Evolutionary conservation across 306 rosid species (phyloP).

Genomic region (Rosa multiflora): DNA sequence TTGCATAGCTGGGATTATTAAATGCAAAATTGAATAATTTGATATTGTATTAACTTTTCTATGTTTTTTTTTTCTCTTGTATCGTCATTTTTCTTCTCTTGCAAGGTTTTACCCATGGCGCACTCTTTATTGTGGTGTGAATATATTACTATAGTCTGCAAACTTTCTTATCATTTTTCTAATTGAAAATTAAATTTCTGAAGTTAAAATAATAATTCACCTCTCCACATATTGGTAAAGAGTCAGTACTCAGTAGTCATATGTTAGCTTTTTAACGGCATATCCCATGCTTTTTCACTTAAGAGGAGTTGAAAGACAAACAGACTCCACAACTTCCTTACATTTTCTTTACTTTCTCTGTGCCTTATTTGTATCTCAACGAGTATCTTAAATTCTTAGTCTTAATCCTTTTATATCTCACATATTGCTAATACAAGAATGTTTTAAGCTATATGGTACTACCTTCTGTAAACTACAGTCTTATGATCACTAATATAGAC

Average conservation of each 20-base stretch:
- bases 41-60: no score
- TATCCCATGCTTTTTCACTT: not conserved
- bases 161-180: no score
- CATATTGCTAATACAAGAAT: no score
- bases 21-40: no score
- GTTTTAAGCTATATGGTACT: no score
- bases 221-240: not conserved
- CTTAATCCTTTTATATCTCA: not conserved
- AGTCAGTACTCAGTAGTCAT: not conserved
- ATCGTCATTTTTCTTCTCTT: no score
- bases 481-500: not conserved
- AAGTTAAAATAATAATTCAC: not conserved
- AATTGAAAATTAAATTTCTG: not conserved
- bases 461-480: not conserved
- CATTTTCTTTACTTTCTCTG: not conserved
- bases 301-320: not conserved
- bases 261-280: not conserved
- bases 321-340: not conserved
- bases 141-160: no score
- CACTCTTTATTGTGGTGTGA: no score
- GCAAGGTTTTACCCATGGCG: no score
- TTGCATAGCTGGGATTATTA: no score
- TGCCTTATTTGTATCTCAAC: not conserved
- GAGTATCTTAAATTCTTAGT: not conserved
- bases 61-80: no score